phyloP scores from a whole-genome alignment of 73 alveolate species.

The Tetrahymena elliotti region DNA sequence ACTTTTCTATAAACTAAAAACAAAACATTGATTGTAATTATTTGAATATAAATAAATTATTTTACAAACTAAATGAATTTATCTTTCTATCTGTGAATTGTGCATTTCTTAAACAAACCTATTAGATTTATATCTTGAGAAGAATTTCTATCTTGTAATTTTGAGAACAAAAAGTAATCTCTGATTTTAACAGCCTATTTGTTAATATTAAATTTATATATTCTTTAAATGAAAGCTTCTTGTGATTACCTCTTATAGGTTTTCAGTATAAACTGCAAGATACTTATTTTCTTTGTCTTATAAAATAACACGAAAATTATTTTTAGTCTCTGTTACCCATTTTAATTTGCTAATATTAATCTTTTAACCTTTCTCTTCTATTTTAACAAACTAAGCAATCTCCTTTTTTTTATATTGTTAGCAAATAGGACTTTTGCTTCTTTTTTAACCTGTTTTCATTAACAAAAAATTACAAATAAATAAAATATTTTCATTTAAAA shows the following conservation, averaged over 20 bases:
- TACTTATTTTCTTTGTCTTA: neutral
- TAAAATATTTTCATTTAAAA: no score
- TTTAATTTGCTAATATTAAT: neutral
- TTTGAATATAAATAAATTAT: no score
- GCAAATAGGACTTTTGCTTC: neutral
- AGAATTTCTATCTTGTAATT: neutral
- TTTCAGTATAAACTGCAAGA: neutral
- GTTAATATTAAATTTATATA: no score
- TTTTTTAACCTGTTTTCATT: neutral
- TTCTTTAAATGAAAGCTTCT: no score
- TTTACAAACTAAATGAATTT: neutral
- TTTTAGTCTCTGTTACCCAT: neutral
- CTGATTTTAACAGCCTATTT: neutral
- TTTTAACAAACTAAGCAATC: neutral
- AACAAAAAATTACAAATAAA: no score
- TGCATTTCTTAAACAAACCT: neutral
- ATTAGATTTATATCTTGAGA: neutral
- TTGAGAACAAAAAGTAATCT: neutral
- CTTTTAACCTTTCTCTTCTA: neutral
- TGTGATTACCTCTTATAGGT: neutral
- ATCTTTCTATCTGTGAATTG: neutral
- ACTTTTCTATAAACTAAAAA: no score
- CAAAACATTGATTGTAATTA: no score
- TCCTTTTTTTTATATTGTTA: neutral
- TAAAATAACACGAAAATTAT: neutral